Evolutionary conservation across 768 basidiomycete genomes (phyloP).

Genomic region (Floccularia luteovirens): DNA sequence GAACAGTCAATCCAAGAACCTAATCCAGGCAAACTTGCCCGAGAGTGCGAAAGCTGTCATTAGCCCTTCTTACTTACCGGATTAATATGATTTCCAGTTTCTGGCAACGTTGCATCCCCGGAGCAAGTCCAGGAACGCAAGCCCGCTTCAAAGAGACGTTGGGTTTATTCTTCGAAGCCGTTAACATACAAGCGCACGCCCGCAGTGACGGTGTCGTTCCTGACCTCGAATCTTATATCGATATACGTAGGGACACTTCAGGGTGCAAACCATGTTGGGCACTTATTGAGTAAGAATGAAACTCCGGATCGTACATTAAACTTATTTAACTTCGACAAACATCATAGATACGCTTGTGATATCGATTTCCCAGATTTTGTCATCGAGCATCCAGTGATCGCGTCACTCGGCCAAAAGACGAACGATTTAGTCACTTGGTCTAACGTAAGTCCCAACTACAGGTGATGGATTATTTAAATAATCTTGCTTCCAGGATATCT

Average conservation of each 20-base stretch:
- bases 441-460: conserved; percentile 41
- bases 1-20: conserved; percentile 32
- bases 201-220: conserved; percentile 48
- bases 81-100: conserved; percentile 34
- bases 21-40: conserved; percentile 56
- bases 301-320: conserved; percentile 1
- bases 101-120: conserved; percentile 55
- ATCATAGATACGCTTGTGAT: conserved; percentile 47
- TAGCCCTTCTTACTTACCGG: conserved; percentile 2
- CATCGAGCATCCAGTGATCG: conserved; percentile 55
- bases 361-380: conserved; percentile 69
- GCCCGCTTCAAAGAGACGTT: conserved; percentile 67
- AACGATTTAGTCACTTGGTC: conserved; percentile 84
- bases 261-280: conserved; percentile 72
- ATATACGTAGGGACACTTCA: conserved; percentile 67
- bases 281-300: conserved; percentile 50
- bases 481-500: conserved; percentile 45
- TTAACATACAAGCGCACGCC: conserved; percentile 53
- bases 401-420: conserved; percentile 54
- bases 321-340: conserved; percentile 3
- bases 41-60: conserved; percentile 43
- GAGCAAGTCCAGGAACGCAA: conserved; percentile 49
- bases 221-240: conserved; percentile 69
- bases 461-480: conserved; percentile 3
- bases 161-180: conserved; percentile 60